Evolutionary conservation across 2,329 filamentous ascomycete species (phyloP), one percentile per base, ranked within the genome.

Genomic region (Talaromyces sp.): DNA sequence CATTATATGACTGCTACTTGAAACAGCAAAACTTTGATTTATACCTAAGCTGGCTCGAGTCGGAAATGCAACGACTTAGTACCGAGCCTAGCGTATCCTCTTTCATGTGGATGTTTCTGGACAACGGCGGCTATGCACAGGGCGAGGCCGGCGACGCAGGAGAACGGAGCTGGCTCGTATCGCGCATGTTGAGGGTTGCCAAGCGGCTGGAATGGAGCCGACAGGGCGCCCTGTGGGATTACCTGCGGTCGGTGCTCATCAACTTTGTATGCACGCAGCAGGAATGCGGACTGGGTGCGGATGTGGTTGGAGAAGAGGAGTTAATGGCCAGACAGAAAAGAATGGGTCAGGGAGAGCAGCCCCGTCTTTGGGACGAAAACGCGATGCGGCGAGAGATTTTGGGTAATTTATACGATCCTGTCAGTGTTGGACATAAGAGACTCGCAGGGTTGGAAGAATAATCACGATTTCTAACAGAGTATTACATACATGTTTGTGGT

Each of bases 181-280:
- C 70, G 6, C 67, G 70, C 43, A 70, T 72, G 69, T 56, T 72
- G 35, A 68, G 70, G 27, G 64, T 71, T 17, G 67, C 67, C 29
- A 72, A 72, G 58, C 65, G 66, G 17, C 63, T 71, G n/a, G 69
- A 71, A 60, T 70, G 69, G 68, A 70, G 67, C 60, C 67, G 62
- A 41, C 59, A 66, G 21, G 68, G 69, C 8, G 64, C 64, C 4
- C 63, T 68, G 32, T 72, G 70, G 70, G 68, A 71, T 58, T 60
- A 64, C 26, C 58, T 72, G 17, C 68, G 69, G 7, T 61, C 61
- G 24, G 64, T 67, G 1, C 60, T 72, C 5, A 65, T 70, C 14
- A 63, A 66, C 46, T 70, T 71, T 29, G 55, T 72, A 11, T 35
- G 63, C 19, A 67, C 68, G 4, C 70, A 72, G 55, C 68, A 69